Evolutionary conservation across 2,329 filamentous ascomycete genomes (phyloP).

Genomic region (Didymella arachidicola): DNA sequence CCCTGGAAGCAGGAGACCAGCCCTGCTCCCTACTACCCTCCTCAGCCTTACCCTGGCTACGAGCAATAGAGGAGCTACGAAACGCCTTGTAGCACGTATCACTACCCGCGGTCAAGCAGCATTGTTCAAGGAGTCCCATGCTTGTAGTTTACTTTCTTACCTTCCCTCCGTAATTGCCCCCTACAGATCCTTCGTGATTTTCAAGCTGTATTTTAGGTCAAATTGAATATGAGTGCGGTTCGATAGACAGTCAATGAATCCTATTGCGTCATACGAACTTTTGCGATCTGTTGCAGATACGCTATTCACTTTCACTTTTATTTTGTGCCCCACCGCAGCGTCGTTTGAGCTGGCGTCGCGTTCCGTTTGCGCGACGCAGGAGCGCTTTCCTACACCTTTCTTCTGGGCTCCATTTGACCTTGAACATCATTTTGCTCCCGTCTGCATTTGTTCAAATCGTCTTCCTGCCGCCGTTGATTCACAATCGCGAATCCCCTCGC

Average conservation of each 20-base stretch:
- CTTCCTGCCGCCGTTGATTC: neutral
- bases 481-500: neutral
- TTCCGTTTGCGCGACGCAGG: slow-evolving; percentile 3
- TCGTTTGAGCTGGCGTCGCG: neutral
- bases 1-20: slow-evolving; percentile 21
- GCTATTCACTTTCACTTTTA: slow-evolving; percentile 12
- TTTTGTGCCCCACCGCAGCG: neutral
- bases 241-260: slow-evolving; percentile 18
- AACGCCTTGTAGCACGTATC: slow-evolving; percentile 13
- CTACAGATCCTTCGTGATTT: slow-evolving; percentile 20
- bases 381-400: neutral
- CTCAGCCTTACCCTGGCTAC: slow-evolving; percentile 8
- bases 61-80: slow-evolving; percentile 5
- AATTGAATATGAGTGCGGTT: slow-evolving; percentile 25
- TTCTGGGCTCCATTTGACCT: neutral
- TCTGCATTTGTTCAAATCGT: neutral
- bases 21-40: slow-evolving; percentile 18
- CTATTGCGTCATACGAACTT: neutral
- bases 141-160: slow-evolving; percentile 23
- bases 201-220: slow-evolving; percentile 24
- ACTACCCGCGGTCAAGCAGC: slow-evolving; percentile 22
- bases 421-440: neutral
- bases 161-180: slow-evolving; percentile 24
- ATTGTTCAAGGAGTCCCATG: slow-evolving; percentile 22
- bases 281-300: neutral